These are phyloP conservation scores for Aspergillus coremiiformis DNA, from an alignment of 495 filamentous ascomycete genomes.

Conservation along the genomic window DNA sequence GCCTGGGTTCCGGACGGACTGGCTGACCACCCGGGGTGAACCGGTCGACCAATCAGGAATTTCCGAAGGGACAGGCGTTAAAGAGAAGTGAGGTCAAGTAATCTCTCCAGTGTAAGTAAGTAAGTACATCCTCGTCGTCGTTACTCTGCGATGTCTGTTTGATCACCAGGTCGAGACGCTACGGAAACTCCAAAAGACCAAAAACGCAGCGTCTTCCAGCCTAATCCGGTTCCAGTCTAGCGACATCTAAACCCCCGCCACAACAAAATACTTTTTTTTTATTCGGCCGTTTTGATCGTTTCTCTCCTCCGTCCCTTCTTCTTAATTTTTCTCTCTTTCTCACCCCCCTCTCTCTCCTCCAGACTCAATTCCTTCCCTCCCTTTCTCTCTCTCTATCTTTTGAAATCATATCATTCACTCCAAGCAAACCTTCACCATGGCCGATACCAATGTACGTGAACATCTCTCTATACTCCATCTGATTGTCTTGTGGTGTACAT, in stretches of 20 bases:
- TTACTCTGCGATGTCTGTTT: no score
- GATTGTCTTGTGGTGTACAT: constrained; percentile 3
- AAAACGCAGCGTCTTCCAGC: constrained; percentile 1
- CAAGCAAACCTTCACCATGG: constrained; percentile 30
- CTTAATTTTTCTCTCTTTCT: constrained; percentile 5
- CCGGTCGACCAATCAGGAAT: no score
- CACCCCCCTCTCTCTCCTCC: constrained; percentile 17
- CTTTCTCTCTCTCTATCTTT: constrained; percentile 9
- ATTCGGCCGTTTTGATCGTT: constrained; percentile 26
- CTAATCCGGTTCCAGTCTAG: constrained; percentile 31
- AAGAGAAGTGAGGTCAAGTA: not conserved
- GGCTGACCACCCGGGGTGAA: no score
- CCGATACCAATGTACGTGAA: constrained; percentile 37
- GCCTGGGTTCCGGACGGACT: not conserved
- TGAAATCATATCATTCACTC: not conserved
- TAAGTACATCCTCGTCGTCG: no score
- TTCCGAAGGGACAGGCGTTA: no score
- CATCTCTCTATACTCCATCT: not conserved
- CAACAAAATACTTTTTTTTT: constrained; percentile 30
- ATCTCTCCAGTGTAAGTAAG: no score
- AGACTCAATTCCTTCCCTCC: constrained; percentile 15
- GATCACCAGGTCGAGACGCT: constrained; percentile 5
- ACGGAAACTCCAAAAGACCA: constrained; percentile 5
- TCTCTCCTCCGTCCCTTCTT: constrained; percentile 15
- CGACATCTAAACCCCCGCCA: constrained; percentile 31